Conservation (phyloP, 306 rosid species). For the Pyrus communis region DNA sequence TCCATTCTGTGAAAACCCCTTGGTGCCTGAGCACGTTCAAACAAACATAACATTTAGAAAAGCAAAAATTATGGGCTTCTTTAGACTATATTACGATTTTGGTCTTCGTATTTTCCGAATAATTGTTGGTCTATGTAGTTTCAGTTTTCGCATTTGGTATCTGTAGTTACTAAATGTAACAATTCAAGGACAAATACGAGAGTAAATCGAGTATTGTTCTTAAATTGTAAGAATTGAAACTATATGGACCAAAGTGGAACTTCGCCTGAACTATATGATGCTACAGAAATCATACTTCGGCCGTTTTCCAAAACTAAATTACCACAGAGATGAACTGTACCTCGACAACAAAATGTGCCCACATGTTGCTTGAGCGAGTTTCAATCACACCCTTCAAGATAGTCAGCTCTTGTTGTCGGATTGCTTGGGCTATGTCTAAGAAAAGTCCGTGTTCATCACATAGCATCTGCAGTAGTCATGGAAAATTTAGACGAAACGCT, state of each 20-base stretch:
- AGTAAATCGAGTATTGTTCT: too few relatives aligned
- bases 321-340: slow-evolving; percentile 14
- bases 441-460: slow-evolving; percentile 69
- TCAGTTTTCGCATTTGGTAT: not conserved
- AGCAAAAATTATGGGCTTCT: not conserved
- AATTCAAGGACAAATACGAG: too few relatives aligned
- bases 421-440: slow-evolving; percentile 72
- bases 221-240: not conserved
- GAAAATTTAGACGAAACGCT: not conserved
- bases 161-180: not conserved
- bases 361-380: slow-evolving; percentile 31
- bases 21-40: slow-evolving; percentile 41
- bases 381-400: slow-evolving; percentile 71
- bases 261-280: not conserved
- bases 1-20: slow-evolving; percentile 89
- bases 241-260: not conserved
- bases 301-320: not conserved
- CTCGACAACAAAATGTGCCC: slow-evolving; percentile 85
- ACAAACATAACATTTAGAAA: not conserved
- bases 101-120: not conserved
- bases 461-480: slow-evolving; percentile 23
- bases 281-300: not conserved
- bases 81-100: not conserved
- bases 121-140: not conserved
- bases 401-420: slow-evolving; percentile 46